A percentile compares a stretch with the other conserved stretches of the same genome.
Evolutionary conservation across 371 early-diverging fungal genomes (phyloP).

Genomic region (Blakeslea trispora): DNA sequence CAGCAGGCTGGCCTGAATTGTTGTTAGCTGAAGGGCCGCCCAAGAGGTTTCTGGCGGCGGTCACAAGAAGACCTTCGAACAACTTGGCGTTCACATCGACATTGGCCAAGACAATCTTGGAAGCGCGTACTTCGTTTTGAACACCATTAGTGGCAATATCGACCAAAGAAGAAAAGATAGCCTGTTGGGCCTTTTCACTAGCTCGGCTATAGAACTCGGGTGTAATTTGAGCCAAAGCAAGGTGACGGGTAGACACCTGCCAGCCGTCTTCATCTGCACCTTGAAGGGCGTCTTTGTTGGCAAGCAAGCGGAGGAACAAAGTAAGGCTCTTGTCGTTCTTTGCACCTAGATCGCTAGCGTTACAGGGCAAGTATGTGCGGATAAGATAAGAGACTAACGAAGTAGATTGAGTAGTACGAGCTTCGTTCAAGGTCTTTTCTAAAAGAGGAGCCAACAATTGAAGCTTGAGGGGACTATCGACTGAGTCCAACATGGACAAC

Average conservation of each 20-base stretch:
- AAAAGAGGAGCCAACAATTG: conserved; percentile 68
- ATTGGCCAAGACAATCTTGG: conserved; percentile 58
- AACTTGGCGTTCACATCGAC: conserved; percentile 58
- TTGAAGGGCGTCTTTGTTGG: conserved; percentile 33
- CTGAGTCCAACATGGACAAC: conserved; percentile 52
- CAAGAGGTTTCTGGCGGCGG: conserved; percentile 30
- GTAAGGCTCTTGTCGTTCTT: conserved; percentile 52
- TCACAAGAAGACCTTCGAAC: conserved; percentile 29
- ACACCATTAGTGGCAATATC: conserved; percentile 67
- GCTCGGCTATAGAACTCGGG: conserved; percentile 55
- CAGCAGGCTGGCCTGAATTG: conserved; percentile 11
- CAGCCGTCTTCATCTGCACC: conserved; percentile 57
- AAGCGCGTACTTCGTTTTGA: conserved; percentile 58
- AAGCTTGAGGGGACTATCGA: conserved; percentile 65
- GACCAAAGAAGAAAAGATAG: conserved; percentile 63
- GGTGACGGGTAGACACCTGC: conserved; percentile 57
- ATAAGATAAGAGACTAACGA: conserved; percentile 57
- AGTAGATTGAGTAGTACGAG: conserved; percentile 34
- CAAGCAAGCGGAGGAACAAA: conserved; percentile 52
- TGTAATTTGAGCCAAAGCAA: conserved; percentile 63
- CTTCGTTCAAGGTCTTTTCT: conserved; percentile 36
- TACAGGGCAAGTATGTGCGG: conserved; percentile 62
- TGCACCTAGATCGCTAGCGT: conserved; percentile 51
- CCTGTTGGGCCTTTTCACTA: conserved; percentile 46
- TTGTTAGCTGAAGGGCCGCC: conserved; percentile 6